Conservation (phyloP, 306 rosid genomes). For the Macrotyloma uniflorum region DNA sequence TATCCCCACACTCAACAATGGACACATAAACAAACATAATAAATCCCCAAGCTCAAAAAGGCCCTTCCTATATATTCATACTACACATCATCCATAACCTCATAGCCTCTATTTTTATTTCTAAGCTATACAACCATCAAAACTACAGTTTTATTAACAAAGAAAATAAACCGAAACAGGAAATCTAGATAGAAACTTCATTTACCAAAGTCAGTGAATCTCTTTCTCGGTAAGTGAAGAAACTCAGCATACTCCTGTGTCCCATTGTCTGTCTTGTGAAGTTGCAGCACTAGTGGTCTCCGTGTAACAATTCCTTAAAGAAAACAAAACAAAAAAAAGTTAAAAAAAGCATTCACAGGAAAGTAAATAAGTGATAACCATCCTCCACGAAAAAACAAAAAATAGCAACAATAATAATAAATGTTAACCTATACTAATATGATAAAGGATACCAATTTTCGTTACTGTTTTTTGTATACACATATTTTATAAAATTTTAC, state of each 20-base stretch:
- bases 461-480: no score
- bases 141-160: neutral
- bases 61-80: neutral
- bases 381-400: no score
- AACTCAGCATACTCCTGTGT: conserved; percentile 90
- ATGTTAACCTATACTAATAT: neutral
- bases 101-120: conserved; percentile 14
- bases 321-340: conserved; percentile 21
- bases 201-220: conserved; percentile 79
- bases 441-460: no score
- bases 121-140: neutral
- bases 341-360: conserved; percentile 17
- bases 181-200: conserved; percentile 25
- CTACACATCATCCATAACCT: conserved; percentile 2
- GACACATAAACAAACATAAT: conserved; percentile 8
- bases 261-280: conserved; percentile 79
- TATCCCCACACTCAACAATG: conserved; percentile 7
- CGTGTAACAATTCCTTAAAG: conserved; percentile 88
- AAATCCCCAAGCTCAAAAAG: neutral
- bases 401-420: neutral
- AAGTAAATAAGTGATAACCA: neutral
- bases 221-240: conserved; percentile 89
- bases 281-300: conserved; percentile 95
- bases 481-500: no score
- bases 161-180: conserved; percentile 2